phyloP scores from a whole-genome alignment of 139 green algal genomes.

The Zygnema circumcarinatum region DNA sequence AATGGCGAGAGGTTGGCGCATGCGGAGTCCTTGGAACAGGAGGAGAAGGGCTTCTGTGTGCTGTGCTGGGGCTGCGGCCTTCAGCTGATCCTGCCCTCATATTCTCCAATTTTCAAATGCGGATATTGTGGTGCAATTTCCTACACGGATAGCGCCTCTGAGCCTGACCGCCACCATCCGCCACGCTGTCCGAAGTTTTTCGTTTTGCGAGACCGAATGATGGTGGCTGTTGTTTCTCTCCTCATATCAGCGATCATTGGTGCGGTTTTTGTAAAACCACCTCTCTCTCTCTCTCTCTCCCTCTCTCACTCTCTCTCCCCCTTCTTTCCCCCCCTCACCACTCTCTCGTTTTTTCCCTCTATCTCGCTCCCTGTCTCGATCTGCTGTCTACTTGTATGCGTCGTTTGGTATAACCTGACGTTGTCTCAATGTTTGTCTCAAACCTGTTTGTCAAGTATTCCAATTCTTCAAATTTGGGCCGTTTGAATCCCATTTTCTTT shows the following conservation, averaged over 20 bases:
- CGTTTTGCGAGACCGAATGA: slow-evolving; percentile 13
- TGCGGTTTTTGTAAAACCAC: slow-evolving; percentile 1
- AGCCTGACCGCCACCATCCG: neutral
- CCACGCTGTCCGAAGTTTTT: neutral
- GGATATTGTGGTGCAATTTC: slow-evolving; percentile 60
- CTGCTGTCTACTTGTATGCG: too few relatives aligned
- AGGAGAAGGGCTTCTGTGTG: neutral
- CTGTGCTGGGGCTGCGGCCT: slow-evolving; percentile 55
- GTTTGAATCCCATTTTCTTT: neutral
- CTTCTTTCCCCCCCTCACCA: neutral
- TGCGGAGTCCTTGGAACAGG: neutral
- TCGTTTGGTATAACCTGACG: too few relatives aligned
- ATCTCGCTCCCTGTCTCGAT: neutral
- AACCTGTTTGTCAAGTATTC: slow-evolving; percentile 30
- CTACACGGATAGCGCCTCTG: neutral
- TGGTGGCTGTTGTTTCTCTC: neutral
- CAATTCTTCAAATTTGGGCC: slow-evolving; percentile 11
- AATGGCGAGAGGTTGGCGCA: neutral
- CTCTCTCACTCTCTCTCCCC: neutral
- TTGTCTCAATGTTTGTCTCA: neutral
- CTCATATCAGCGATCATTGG: slow-evolving; percentile 23
- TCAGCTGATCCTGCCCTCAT: slow-evolving; percentile 17
- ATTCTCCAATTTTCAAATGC: slow-evolving; percentile 56
- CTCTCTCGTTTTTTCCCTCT: slow-evolving; percentile 4
- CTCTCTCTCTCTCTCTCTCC: neutral